Evolutionary conservation across 75 land plant genomes (phyloP).

Genomic region (Larix kaempferi): DNA sequence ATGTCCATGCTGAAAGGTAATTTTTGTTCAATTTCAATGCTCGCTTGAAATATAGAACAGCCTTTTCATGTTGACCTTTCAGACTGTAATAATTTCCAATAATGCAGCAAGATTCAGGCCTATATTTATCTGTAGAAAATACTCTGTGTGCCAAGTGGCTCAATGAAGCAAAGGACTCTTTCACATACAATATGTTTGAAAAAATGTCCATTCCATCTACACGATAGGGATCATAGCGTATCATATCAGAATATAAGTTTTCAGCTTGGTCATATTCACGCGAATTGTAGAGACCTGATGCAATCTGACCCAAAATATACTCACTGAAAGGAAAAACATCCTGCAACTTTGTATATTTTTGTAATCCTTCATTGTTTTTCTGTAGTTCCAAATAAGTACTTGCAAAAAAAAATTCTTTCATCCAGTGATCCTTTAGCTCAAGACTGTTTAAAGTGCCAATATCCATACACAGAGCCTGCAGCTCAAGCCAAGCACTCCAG

Average conservation of each 20-base stretch:
- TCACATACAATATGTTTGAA: constrained; percentile 92
- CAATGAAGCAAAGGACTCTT: constrained; percentile 85
- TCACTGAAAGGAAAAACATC: constrained; percentile 63
- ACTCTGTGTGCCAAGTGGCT: constrained; percentile 91
- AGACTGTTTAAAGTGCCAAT: constrained; percentile 60
- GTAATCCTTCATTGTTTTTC: constrained; percentile 71
- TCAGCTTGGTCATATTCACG: constrained; percentile 96
- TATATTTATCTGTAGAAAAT: constrained; percentile 86
- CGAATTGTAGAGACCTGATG: constrained; percentile 74
- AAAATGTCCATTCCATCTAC: constrained; percentile 94
- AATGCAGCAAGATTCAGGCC: constrained; percentile 95
- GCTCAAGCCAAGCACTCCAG: constrained; percentile 97
- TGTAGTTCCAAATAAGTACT: constrained; percentile 82
- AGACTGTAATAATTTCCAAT: constrained; percentile 84
- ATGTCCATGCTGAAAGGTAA: constrained; percentile 95
- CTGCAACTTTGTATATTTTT: constrained; percentile 60
- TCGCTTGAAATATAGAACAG: constrained; percentile 87
- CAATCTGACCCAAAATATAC: constrained; percentile 82
- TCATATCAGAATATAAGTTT: constrained; percentile 73
- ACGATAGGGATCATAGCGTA: constrained; percentile 81
- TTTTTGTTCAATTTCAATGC: constrained; percentile 88
- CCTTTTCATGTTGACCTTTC: constrained; percentile 69
- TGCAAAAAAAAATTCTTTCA: constrained; percentile 96
- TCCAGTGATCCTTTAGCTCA: constrained; percentile 87
- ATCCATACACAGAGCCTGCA: constrained; percentile 83